Conservation (phyloP, 140 eudicot species). For the Stevia rebaudiana region DNA sequence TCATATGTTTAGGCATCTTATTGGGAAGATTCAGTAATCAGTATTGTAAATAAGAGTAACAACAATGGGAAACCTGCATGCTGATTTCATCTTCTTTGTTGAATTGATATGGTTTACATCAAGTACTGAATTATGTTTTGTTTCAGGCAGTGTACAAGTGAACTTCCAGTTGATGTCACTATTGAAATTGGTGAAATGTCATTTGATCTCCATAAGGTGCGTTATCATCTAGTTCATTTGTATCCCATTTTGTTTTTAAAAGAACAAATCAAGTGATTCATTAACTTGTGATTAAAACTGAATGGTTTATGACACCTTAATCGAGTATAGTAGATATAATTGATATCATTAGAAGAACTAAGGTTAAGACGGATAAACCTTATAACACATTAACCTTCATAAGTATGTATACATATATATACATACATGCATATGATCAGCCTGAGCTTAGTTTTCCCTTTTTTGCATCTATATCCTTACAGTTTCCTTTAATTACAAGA, state of each 20-base stretch:
- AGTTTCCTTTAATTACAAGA: conserved; percentile 71
- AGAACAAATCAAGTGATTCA: neutral
- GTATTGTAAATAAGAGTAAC: neutral
- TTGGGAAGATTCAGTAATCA: neutral
- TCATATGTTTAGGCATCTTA: neutral
- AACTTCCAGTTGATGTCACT: conserved; percentile 69
- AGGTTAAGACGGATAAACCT: neutral
- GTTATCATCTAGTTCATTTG: neutral
- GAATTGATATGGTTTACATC: neutral
- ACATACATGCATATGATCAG: neutral
- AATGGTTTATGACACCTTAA: too few relatives aligned
- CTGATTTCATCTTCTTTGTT: neutral
- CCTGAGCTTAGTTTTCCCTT: neutral
- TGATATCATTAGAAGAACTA: too few relatives aligned
- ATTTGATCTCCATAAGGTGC: conserved; percentile 85
- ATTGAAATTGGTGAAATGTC: conserved; percentile 64
- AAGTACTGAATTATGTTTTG: neutral
- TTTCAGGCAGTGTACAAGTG: conserved; percentile 80
- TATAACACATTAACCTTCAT: neutral
- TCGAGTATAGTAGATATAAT: too few relatives aligned
- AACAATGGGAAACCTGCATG: neutral
- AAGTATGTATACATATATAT: neutral
- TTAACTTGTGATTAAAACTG: neutral
- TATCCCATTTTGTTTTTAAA: neutral
- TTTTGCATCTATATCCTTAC: conserved; percentile 6